Evolutionary conservation across 371 early-diverging fungal genomes (phyloP), one percentile per base, ranked within the genome.

Genomic region (Smittium culicis): DNA sequence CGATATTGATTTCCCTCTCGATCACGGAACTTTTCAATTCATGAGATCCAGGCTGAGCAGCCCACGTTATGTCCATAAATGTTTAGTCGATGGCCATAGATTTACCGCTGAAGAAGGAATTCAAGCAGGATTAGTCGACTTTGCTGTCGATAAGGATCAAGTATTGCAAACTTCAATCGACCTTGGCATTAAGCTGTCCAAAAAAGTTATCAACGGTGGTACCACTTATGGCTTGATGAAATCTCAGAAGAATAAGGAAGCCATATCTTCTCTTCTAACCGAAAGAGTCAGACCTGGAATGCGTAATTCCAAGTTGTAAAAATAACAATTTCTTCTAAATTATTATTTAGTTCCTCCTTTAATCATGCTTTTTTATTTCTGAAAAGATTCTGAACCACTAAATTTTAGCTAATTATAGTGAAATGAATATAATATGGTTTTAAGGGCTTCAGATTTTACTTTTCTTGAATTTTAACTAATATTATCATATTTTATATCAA

Each of bases 1-100:
- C 2, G 90, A 90, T 70, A 77, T 90, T 61, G 85, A 85, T 34
- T 74, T 83, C 27, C 80, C 87, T 33, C 73, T 90, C 27, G 73
- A 83, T 25, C 82, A 87, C n/a, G 90, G 89, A 11, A 88, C 90
- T 90, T 80, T 81, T 0, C 81, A 83, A 1, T 67, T 91, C 24
- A 70, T 89, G 31, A 81, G 82, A 33, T 72, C 75, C 71, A 90
- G 88, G 74, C 73, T 84, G 24, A 57, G 67, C 1, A 20, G 67
- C 3, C 73, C 85, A 0, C 72, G 72, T 55, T 71, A 77, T 2
- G 80, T 82, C 73, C 82, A 88, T 57, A 79, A 88, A 69, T 80
- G 84, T 71, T 76, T 89, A 24, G 72, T 91, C 27, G 81, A 83
- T 64, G 90, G 83, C 54, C 82, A 82, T 32, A 77, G 86, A 17